These are phyloP conservation scores for Mrakia hoshinonis DNA, from an alignment of 768 basidiomycete species.

Conservation along the genomic window DNA sequence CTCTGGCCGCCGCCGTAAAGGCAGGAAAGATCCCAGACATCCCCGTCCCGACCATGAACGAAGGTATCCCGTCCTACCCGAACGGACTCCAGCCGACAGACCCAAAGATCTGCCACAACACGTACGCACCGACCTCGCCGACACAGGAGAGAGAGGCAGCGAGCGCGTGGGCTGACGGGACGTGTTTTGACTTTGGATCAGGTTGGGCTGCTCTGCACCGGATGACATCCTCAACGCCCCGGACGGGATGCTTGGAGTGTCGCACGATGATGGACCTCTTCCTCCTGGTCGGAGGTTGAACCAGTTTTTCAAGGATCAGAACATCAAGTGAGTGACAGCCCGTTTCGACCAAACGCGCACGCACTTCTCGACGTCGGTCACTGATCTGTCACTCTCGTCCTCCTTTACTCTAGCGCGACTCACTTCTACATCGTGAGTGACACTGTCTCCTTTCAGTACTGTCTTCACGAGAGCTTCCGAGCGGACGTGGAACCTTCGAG, in stretches of 20 bases:
- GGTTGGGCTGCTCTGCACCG: constrained; percentile 25
- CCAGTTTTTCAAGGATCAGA: constrained; percentile 58
- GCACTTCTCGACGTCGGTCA: no score
- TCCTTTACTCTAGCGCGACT: not conserved
- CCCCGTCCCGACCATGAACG: constrained; percentile 45
- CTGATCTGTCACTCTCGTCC: not conserved
- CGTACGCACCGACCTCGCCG: no score
- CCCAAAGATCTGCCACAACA: not conserved
- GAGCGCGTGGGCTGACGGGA: not conserved
- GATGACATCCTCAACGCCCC: constrained; percentile 73
- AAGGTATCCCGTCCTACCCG: constrained; percentile 38
- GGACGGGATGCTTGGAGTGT: constrained; percentile 53
- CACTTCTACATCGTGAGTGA: constrained; percentile 46
- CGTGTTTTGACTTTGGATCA: not conserved
- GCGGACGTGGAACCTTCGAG: no score
- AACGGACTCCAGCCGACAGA: constrained; percentile 28
- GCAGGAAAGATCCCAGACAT: constrained; percentile 68
- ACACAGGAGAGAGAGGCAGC: no score
- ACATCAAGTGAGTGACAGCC: constrained; percentile 54
- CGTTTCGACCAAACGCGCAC: not conserved
- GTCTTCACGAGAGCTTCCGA: no score
- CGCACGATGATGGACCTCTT: constrained; percentile 76
- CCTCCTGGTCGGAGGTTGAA: constrained; percentile 48
- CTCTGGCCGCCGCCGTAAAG: constrained; percentile 56
- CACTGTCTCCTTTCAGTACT: no score